A percentile compares a stretch with the other conserved stretches of the same genome.
phyloP scores from a whole-genome alignment of 495 filamentous ascomycete species.

The Lasiosphaeria hispida region DNA sequence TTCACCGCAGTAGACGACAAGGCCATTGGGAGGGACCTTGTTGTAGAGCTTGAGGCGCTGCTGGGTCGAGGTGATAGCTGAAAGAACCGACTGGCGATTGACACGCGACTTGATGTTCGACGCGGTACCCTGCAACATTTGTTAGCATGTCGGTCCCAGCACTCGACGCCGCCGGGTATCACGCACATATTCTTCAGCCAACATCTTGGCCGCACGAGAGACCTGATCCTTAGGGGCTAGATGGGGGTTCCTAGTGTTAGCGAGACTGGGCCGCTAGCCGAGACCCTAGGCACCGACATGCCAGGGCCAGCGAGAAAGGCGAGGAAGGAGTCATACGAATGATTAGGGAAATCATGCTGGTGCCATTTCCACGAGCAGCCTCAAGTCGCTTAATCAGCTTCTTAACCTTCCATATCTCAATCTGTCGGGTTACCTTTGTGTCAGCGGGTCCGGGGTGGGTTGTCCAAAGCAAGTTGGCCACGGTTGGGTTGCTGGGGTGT shows the following conservation, averaged over 20 bases:
- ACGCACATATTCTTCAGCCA: slow-evolving; percentile 98
- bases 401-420: slow-evolving; percentile 86
- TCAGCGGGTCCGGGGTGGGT: slow-evolving; percentile 15
- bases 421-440: slow-evolving; percentile 34
- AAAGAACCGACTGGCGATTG: slow-evolving; percentile 94
- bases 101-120: slow-evolving; percentile 99
- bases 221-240: slow-evolving; percentile 96
- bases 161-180: slow-evolving; percentile 3
- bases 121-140: slow-evolving; percentile 73
- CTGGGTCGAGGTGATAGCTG: slow-evolving; percentile 97
- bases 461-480: slow-evolving; percentile 10
- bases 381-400: slow-evolving; percentile 96
- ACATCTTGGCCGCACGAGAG: slow-evolving; percentile 95
- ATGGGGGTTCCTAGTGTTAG: slow-evolving; percentile 19
- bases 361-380: slow-evolving; percentile 90
- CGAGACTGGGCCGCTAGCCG: slow-evolving; percentile 11
- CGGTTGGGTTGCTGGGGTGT: neutral
- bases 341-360: slow-evolving; percentile 97
- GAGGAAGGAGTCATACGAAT: slow-evolving; percentile 70
- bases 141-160: slow-evolving; percentile 26
- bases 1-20: slow-evolving; percentile 99
- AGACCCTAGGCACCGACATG: no score
- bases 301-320: slow-evolving; percentile 1
- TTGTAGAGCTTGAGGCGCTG: slow-evolving; percentile 98
- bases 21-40: slow-evolving; percentile 94